Base-by-base conservation (phyloP, 2,329 filamentous ascomycete species). In the Clarireedia homoeocarpa region DNA sequence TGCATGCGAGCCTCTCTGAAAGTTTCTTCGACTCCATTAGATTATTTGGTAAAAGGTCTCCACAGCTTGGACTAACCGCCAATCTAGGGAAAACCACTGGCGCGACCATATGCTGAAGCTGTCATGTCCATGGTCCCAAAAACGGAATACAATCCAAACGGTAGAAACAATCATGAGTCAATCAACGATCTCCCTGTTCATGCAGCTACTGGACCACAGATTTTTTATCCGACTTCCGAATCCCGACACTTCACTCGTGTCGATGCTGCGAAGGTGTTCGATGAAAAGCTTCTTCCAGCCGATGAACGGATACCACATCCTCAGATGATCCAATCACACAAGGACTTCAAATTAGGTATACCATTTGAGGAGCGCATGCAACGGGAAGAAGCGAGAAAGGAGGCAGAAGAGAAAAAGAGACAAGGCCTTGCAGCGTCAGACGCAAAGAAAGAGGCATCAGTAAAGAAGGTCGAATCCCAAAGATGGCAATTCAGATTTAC, bases 41-140 rank as follows among this genome's bases (percentile, higher is more conserved):
- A 42, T 55, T 51, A 15, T 53, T 56, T 56, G 56, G 60, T 45
- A 36, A 45, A 58, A 30, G 51, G 57, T 53, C 6, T 52, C 42
- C 56, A 20, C n/a, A 50, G 38, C 53, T 38, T 44, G 45, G 62
- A 62, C 62, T 66, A 59, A 63, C 58, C 44, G 39, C 45, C 26
- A 9, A 39, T 55, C 20, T 61, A 96, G 92, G 84, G 83, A 56
- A 91, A 92, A 75, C 79, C 77, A 58, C 73, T 95, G 39, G 91
- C 91, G 2, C 78, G 75, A 26, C 85, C 89, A 12, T 96, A 96
- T 71, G 79, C 86, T 24, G 80, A 80, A 56, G 88, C 90, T 10
- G 78, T 97, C 24, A 77, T 89, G 64, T 73, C 75, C 36, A 95
- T 96, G 91, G 75, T 97, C 5, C 91, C 90, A 2, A 79, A 78